Conservation (phyloP, 108 stramenopile genomes). For the Cyclotella sp. region DNA sequence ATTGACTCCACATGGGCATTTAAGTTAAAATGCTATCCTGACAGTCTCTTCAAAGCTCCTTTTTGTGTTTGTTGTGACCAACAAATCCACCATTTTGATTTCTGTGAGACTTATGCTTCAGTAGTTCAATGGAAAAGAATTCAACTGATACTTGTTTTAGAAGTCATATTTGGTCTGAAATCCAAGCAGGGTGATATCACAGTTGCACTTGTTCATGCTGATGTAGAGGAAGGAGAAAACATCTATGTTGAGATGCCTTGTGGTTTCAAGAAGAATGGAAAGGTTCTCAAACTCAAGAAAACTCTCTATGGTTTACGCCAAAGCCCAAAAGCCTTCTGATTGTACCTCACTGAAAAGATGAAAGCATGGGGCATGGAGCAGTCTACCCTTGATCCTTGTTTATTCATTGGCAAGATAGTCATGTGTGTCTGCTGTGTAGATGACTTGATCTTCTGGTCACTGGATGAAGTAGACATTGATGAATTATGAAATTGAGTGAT, state of each 20-base stretch:
- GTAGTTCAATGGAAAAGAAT: slow-evolving; percentile 62
- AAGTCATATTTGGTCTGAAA: slow-evolving; percentile 28
- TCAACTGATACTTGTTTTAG: slow-evolving; percentile 13
- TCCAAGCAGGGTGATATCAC: slow-evolving; percentile 4
- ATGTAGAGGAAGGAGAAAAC: slow-evolving; percentile 28
- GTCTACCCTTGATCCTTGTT: slow-evolving; percentile 1
- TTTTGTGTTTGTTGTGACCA: slow-evolving; percentile 64
- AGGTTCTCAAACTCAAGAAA: slow-evolving; percentile 38
- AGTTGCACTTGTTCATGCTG: slow-evolving; percentile 12
- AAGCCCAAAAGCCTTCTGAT: neutral
- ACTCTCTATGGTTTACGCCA: slow-evolving; percentile 44
- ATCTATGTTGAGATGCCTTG: slow-evolving; percentile 44
- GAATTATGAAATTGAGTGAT: neutral
- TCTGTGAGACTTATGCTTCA: slow-evolving; percentile 60
- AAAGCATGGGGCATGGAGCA: neutral
- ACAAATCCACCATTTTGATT: slow-evolving; percentile 66
- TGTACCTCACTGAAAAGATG: slow-evolving; percentile 26
- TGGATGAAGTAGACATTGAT: slow-evolving; percentile 2
- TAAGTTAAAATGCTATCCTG: slow-evolving; percentile 39
- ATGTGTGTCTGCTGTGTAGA: neutral
- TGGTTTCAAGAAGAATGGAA: slow-evolving; percentile 42
- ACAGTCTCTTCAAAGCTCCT: slow-evolving; percentile 56
- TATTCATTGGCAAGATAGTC: neutral
- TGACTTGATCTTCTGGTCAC: slow-evolving; percentile 41
- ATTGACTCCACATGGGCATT: slow-evolving; percentile 2